Base-by-base conservation (phyloP, 495 filamentous ascomycete species). In the Aspergillus bertholletiae region DNA sequence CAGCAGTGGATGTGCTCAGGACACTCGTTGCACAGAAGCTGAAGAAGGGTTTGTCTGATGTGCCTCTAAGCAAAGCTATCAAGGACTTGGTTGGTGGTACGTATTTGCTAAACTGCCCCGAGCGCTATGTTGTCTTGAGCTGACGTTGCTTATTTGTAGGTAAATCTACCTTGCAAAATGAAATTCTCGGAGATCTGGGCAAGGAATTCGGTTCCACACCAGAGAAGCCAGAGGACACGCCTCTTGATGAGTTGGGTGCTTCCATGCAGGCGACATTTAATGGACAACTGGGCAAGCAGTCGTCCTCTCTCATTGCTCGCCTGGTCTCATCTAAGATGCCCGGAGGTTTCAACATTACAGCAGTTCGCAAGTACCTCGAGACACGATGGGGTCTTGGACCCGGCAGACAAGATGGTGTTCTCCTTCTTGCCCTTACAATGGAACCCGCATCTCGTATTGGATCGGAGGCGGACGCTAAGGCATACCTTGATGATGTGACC, bases 261-360 rank as follows among this genome's bases (percentile, higher is more conserved):
- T 79, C 94, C 8, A 96, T 99, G 88, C 95, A 97, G 73, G 86
- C 90, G 24, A 97, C 94, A 26, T 99, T 97, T 77, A 94, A 96
- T 70, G 94, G 94, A 47, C 92, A 97, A 74, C 84, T 97, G 46
- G 94, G 94, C 60, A 97, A 99, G 74, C 94, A 97, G 52, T 93
- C 94, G 0, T 90, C 90, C 26, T 96, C 94, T 4, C 84, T 97
- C 49, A 86, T 97, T 64, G 93, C 95, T 27, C 85, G 93, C 55
- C 77, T 97, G 66, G 92, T 99, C 24, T 97, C 95, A 4, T 96
- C 94, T 5, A 99, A 99, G 72, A 97, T 99, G 94, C 95, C 94
- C 28, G 95, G 92, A 65, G 94, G 94, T 46, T 99, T 97, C 80
- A 99, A 97, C 68, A 97, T 97, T 66, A 96, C 93, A 60, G 80